A percentile compares a stretch with the other conserved stretches of the same genome.
These are phyloP conservation scores for Trypanosoma cruzi DNA, from an alignment of 208 protist genomes.

Conservation along the genomic window DNA sequence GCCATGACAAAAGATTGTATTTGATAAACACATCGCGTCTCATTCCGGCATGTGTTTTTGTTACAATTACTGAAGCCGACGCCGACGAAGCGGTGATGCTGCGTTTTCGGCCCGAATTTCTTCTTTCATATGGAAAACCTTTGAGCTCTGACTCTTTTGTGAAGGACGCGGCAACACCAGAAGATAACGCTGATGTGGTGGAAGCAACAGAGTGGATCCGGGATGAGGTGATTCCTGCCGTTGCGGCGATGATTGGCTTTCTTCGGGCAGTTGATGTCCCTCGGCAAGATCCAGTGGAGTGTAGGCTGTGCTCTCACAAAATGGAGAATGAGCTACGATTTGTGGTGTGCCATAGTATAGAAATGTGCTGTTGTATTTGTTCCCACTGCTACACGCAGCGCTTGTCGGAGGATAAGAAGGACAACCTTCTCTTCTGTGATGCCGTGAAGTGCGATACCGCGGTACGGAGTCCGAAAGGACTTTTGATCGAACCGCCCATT, in stretches of 20 bases:
- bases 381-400: constrained; percentile 68
- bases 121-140: constrained; percentile 32
- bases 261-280: constrained; percentile 29
- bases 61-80: not conserved
- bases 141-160: constrained; percentile 52
- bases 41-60: constrained; percentile 48
- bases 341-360: constrained; percentile 54
- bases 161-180: constrained; percentile 16
- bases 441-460: constrained; percentile 58
- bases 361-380: constrained; percentile 75
- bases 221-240: constrained; percentile 47
- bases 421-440: constrained; percentile 33
- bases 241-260: constrained; percentile 67
- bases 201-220: constrained; percentile 44
- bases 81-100: not conserved
- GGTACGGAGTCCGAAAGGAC: constrained; percentile 37
- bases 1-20: constrained; percentile 73
- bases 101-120: constrained; percentile 53
- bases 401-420: constrained; percentile 19
- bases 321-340: constrained; percentile 86
- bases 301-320: constrained; percentile 44
- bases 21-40: constrained; percentile 48
- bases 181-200: constrained; percentile 28
- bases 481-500: constrained; percentile 59
- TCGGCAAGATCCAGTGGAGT: constrained; percentile 35